phyloP scores from a whole-genome alignment of 176 grass and related monocot species.

The Bothriochloa decipiens region DNA sequence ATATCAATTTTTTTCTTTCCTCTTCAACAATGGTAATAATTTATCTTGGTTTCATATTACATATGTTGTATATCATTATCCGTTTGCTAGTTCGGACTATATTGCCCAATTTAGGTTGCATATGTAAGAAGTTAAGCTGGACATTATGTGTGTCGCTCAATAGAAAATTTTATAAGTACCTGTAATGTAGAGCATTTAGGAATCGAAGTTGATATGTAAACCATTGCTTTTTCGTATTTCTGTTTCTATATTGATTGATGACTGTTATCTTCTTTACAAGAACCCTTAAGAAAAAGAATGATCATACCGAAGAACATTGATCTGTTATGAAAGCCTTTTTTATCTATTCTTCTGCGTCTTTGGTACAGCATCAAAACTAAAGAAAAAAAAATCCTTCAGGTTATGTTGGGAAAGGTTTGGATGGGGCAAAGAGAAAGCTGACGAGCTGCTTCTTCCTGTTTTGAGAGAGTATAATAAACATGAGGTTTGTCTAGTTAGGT shows the following conservation, averaged over 20 bases:
- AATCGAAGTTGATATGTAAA: not conserved
- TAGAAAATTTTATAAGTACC: not conserved
- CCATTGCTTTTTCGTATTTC: not conserved
- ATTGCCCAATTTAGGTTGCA: not conserved
- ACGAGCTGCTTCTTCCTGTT: slow-evolving; percentile 91
- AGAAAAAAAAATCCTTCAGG: slow-evolving; percentile 46
- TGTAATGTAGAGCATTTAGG: not conserved
- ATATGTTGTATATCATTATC: not conserved
- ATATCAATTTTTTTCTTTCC: not conserved
- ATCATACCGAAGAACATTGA: not conserved
- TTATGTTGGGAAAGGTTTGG: slow-evolving; percentile 97
- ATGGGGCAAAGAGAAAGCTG: slow-evolving; percentile 92
- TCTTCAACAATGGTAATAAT: not conserved
- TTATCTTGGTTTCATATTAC: not conserved
- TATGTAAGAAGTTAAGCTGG: not conserved
- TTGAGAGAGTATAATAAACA: slow-evolving; percentile 95
- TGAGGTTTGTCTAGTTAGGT: slow-evolving; percentile 55
- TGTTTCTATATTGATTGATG: not conserved
- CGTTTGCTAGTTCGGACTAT: not conserved
- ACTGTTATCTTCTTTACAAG: slow-evolving; percentile 10
- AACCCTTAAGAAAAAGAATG: not conserved
- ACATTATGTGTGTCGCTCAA: not conserved
- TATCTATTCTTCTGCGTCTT: slow-evolving; percentile 28
- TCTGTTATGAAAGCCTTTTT: not conserved
- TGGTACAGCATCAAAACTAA: slow-evolving; percentile 26